These are phyloP conservation scores for Mucor racemosus DNA, from an alignment of 371 early-diverging fungal genomes.

Conservation along the genomic window DNA sequence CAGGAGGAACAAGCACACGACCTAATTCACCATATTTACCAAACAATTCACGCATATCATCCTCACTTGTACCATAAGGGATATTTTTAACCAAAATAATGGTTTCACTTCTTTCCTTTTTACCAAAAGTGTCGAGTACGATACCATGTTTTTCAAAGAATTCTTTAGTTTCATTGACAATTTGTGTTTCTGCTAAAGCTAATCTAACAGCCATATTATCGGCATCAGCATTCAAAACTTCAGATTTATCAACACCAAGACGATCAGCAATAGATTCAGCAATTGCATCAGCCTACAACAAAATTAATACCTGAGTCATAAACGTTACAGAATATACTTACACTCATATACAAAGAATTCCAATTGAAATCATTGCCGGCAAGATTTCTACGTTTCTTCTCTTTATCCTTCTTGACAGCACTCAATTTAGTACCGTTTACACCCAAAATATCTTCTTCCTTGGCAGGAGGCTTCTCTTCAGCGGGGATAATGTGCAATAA, in stretches of 20 bases:
- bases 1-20: conserved; percentile 91
- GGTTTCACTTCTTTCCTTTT: conserved; percentile 83
- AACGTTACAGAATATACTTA: conserved; percentile 31
- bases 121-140: conserved; percentile 73
- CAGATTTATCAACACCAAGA: conserved; percentile 85
- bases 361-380: conserved; percentile 89
- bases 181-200: conserved; percentile 96
- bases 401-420: conserved; percentile 81
- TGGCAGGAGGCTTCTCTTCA: conserved; percentile 80
- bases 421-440: conserved; percentile 63
- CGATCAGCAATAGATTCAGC: conserved; percentile 93
- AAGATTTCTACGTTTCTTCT: conserved; percentile 75
- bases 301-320: neutral
- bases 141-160: conserved; percentile 91
- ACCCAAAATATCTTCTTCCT: conserved; percentile 65
- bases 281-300: conserved; percentile 84
- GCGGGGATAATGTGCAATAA: conserved; percentile 86
- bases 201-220: conserved; percentile 92
- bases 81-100: conserved; percentile 95
- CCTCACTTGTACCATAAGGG: conserved; percentile 79
- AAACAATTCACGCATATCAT: conserved; percentile 82
- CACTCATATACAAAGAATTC: conserved; percentile 96
- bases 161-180: conserved; percentile 91
- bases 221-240: conserved; percentile 83
- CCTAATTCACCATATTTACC: conserved; percentile 87